Percentiles rank a stretch among this genome's conserved stretches.
Evolutionary conservation across 163 green algal genomes (phyloP).

Genomic region (Chloromonas sp.): DNA sequence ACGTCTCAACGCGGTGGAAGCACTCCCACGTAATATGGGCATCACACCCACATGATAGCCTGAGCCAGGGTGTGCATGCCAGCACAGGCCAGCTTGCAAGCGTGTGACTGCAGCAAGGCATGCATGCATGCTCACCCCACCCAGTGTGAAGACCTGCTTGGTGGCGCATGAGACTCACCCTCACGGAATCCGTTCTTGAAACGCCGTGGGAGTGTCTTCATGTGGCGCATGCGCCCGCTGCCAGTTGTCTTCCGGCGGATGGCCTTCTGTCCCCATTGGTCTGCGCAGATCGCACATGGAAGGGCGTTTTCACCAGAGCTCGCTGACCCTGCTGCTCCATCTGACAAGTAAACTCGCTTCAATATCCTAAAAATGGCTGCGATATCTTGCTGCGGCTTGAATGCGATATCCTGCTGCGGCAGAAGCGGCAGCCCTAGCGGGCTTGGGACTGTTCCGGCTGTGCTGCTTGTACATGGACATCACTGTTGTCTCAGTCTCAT

Average conservation of each 20-base stretch:
- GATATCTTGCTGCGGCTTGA: no score
- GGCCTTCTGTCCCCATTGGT: slow-evolving; percentile 98
- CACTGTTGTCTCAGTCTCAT: no score
- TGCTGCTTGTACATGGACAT: no score
- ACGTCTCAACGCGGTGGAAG: no score
- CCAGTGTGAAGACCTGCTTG: no score
- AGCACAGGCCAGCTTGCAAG: no score
- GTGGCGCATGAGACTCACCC: slow-evolving; percentile 22
- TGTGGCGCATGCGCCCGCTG: slow-evolving; percentile 89
- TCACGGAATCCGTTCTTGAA: slow-evolving; percentile 97
- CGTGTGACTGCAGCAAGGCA: no score
- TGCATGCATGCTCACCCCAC: no score
- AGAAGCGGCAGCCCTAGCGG: background rate
- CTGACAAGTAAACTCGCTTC: background rate
- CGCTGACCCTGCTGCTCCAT: slow-evolving; percentile 2
- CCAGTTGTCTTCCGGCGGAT: slow-evolving; percentile 96
- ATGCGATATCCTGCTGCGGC: background rate
- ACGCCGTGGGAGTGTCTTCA: slow-evolving; percentile 81
- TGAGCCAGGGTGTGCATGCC: no score
- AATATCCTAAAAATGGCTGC: background rate
- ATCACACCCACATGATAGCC: no score
- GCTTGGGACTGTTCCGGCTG: no score
- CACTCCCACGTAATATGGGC: no score
- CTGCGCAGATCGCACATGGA: slow-evolving; percentile 35
- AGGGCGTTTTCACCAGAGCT: background rate